Percentiles rank a stretch among this genome's conserved stretches.
Conservation (phyloP, 805 yeast species). For the Saturnispora saitoi region DNA sequence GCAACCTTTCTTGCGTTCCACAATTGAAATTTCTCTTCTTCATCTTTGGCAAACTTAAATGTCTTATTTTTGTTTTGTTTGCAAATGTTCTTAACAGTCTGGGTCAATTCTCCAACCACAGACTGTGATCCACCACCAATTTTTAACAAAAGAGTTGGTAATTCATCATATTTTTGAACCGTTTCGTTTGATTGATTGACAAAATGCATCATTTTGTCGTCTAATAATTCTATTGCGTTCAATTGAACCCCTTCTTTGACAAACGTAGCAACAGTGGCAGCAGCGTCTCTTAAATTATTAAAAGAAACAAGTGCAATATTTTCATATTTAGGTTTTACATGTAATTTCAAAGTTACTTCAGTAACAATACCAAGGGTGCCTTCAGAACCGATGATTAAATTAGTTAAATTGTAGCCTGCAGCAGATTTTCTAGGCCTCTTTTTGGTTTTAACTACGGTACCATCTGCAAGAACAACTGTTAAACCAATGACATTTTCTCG, state of each 20-base stretch:
- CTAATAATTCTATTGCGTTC: constrained; percentile 73
- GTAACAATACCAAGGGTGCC: constrained; percentile 73
- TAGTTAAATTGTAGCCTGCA: constrained; percentile 74
- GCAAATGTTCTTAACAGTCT: constrained; percentile 37
- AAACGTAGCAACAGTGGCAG: constrained; percentile 56
- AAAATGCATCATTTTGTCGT: constrained; percentile 62
- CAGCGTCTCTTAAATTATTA: constrained; percentile 56
- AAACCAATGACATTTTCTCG: constrained; percentile 60
- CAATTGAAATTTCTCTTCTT: constrained; percentile 60
- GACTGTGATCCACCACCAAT: constrained; percentile 53
- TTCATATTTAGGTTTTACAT: constrained; percentile 53
- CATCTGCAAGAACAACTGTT: constrained; percentile 75
- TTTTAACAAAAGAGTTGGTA: constrained; percentile 69
- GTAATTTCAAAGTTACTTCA: constrained; percentile 57
- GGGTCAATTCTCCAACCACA: constrained; percentile 43
- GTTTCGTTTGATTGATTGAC: constrained; percentile 57
- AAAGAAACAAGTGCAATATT: constrained; percentile 67
- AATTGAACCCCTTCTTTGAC: constrained; percentile 62
- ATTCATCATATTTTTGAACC: constrained; percentile 48
- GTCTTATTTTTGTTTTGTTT: constrained; percentile 37
- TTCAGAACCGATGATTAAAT: constrained; percentile 72
- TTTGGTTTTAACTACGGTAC: constrained; percentile 65
- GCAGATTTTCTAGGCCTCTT: constrained; percentile 69
- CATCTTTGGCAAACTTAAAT: constrained; percentile 56
- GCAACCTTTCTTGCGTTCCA: constrained; percentile 82